Percentiles rank a stretch among this genome's conserved stretches.
Conservation (phyloP, 768 basidiomycete genomes). For the Lactarius indigo region DNA sequence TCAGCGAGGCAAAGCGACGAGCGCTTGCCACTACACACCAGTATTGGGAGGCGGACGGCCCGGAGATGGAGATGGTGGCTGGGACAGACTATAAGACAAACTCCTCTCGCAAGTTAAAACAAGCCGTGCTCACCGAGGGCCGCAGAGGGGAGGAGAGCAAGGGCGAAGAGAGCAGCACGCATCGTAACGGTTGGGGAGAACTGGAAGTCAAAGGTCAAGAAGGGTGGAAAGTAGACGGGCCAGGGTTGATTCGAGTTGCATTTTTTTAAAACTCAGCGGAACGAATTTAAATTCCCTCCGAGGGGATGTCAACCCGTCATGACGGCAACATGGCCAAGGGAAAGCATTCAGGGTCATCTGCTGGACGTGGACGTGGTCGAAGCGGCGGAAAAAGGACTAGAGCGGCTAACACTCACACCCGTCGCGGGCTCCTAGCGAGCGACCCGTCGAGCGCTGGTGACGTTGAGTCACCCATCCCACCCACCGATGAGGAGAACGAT, state of each 20-base stretch:
- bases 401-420: constrained; percentile 4
- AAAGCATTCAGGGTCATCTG: not conserved
- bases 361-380: constrained; percentile 6
- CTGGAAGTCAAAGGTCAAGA: constrained; percentile 12
- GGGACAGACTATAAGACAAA: not conserved
- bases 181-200: constrained; percentile 25
- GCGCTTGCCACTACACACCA: constrained; percentile 30
- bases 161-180: constrained; percentile 30
- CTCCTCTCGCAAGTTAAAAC: too few species aligned
- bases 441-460: constrained; percentile 30
- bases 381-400: constrained; percentile 1
- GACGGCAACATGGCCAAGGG: constrained; percentile 18
- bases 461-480: constrained; percentile 18
- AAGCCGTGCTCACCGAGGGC: constrained; percentile 26
- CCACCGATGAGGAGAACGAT: constrained; percentile 12
- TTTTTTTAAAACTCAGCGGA: constrained; percentile 21
- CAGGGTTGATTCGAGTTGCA: not conserved
- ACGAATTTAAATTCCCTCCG: not conserved
- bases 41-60: constrained; percentile 31
- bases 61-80: constrained; percentile 34
- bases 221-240: not conserved
- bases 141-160: constrained; percentile 30
- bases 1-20: not conserved
- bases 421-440: not conserved
- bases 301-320: not conserved